These are phyloP conservation scores for Trypanosoma boissoni DNA, from an alignment of 208 protist genomes.

Conservation along the genomic window DNA sequence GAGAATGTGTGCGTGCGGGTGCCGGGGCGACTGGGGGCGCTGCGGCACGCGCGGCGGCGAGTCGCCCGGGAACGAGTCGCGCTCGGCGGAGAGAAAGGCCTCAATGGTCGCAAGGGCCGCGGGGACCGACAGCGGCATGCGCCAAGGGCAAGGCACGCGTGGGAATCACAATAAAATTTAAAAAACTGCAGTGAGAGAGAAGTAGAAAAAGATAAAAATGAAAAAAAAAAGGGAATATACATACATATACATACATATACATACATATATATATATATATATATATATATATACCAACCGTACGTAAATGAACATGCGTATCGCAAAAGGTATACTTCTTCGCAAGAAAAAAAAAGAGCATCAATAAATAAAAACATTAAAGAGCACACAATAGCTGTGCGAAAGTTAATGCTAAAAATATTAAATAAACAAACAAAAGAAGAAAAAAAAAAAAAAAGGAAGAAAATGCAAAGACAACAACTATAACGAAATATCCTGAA, in stretches of 20 bases:
- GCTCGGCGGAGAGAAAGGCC: constrained; percentile 2
- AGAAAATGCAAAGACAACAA: constrained; percentile 19
- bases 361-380: no score
- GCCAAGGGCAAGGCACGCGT: no score
- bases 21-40: no score
- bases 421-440: constrained; percentile 1
- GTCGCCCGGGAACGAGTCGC: no score
- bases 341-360: constrained; percentile 10
- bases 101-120: constrained; percentile 16
- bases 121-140: constrained; percentile 18
- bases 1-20: constrained; percentile 21
- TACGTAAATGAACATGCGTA: no score
- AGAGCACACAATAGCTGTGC: no score
- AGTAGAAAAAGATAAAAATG: constrained; percentile 3
- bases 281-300: constrained; percentile 3
- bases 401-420: no score
- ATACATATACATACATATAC: no score
- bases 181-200: not conserved
- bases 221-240: no score
- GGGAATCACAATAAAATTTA: not conserved
- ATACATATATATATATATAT: not conserved
- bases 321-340: not conserved
- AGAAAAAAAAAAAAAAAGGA: constrained; percentile 7
- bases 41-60: no score
- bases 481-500: constrained; percentile 1